Evolutionary conservation across 495 filamentous ascomycete species (phyloP), one percentile per base, ranked within the genome.

Genomic region (Delitschia confertaspora): DNA sequence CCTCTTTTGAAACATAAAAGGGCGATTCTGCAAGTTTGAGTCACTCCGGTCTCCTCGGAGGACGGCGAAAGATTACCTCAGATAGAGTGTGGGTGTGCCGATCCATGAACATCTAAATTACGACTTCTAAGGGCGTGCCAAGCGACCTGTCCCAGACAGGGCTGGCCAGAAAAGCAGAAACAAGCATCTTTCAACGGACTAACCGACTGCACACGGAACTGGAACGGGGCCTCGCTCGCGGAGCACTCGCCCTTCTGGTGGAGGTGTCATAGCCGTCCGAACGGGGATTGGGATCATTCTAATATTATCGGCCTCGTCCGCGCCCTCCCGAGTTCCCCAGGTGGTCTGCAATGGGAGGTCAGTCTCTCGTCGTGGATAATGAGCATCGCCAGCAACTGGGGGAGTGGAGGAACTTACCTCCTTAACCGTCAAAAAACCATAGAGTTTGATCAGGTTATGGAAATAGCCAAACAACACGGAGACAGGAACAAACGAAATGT

Each of bases 321-420:
- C 79, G 41, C 80, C 78, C 29, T 73, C 74, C 44, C 79, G 72
- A 49, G 75, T 81, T 36, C 79, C 79, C 79, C 79, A 83, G 4
- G 79, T 78, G 20, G 78, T 82, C 78, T 78, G 54, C 22, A 25
- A 32, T 24, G 19, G 32, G 13, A 3, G 19, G 35, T 35, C 35
- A 38, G 14, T 22, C n/a, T n/a, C n/a, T 35, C 16, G 21, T 14
- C 16, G 33, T 18, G 10, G 33, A 19, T 3, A 9, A 18, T 35
- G 14, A 24, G 18, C 14, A 26, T 39, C 8, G 36, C 29, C 22
- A 21, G 36, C 9, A 20, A 23, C 13, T 13, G 24, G 39, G 13
- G 14, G 38, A 20, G 23, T 17, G 32, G 22, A 24, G 41, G 27
- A 33, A 43, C 63, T 56, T 60, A 67, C 64, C 54, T 58, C 60